Evolutionary conservation across 345 rosid species (phyloP), one percentile per base, ranked within the genome.

Genomic region (Arabidopsis thaliana): DNA sequence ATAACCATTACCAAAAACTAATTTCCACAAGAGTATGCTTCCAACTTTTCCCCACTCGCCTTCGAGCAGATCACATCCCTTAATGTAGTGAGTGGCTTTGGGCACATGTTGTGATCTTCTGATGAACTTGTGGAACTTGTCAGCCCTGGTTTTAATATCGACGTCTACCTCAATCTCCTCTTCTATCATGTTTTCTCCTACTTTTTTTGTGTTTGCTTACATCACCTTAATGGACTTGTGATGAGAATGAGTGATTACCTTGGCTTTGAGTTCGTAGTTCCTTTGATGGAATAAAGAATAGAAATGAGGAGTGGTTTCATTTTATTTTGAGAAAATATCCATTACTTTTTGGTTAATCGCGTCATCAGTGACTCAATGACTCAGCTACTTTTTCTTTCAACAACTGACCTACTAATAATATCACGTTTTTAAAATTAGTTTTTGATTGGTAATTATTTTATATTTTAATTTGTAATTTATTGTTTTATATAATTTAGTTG

Each of bases 51-150:
- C 41, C 62, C 23, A 84, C 0, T 82, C 82, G 10, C 85, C 87
- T 14, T 82, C 77, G 45, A 76, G 77, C 0, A 85, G 42, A 2
- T 76, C 83, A 37, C 76, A 62, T 9, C 66, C 72, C 5, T 81
- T 48, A 1, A 85, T 30, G 12, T 73, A 76, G 1, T 28, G 71
- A 59, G 69, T 58, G 77, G 67, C 68, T 37, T 57, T 71, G 7
- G 75, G 52, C 1, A 81, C 30, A 28, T 84, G 74, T 53, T 83
- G 80, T 45, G 83, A 79, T 41, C 68, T 73, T 65, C 68, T 11
- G 4, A 51, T 16, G 59, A 81, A 75, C 50, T 77, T 65, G 55
- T 76, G 75, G 30, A 83, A 83, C 33, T 65, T n/a, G 5, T 61
- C 2, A 16, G 75, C 57, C 1, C 14, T 9, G 32, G 48, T 3